Conservation (phyloP, 140 eudicot genomes). For the Oenanthe javanica region DNA sequence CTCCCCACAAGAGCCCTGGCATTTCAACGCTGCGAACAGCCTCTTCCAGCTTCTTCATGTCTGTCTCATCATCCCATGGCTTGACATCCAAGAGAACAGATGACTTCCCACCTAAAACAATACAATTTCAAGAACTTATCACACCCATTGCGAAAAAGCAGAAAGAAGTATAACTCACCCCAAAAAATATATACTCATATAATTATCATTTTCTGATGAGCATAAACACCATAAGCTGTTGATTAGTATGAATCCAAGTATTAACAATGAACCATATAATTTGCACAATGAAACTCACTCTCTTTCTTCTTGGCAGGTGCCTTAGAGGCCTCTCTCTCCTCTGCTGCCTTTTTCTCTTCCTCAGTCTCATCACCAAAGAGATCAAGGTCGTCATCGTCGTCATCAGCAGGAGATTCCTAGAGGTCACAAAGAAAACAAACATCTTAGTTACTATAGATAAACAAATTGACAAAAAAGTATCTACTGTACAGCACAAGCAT, state of each 20-base stretch:
- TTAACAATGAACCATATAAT: background rate
- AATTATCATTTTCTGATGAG: background rate
- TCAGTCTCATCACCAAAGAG: conserved; percentile 97
- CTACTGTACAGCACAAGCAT: background rate
- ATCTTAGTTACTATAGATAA: background rate
- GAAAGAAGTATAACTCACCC: background rate
- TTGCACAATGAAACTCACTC: conserved; percentile 42
- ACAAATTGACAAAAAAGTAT: background rate
- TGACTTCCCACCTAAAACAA: conserved; percentile 74
- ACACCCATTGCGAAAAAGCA: background rate
- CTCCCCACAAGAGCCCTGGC: conserved; percentile 92
- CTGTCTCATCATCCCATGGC: conserved; percentile 99
- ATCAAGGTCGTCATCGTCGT: conserved; percentile 88
- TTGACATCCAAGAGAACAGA: conserved; percentile 93
- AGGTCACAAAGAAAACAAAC: background rate
- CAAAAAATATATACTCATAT: background rate
- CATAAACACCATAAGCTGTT: background rate
- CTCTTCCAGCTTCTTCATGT: conserved; percentile 97
- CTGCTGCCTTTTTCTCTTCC: conserved; percentile 92
- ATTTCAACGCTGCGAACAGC: conserved; percentile 80
- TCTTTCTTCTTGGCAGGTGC: conserved; percentile 89
- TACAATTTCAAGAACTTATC: background rate
- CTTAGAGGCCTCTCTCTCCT: conserved; percentile 73
- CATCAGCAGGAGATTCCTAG: conserved; percentile 51
- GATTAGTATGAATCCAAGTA: background rate